phyloP scores from a whole-genome alignment of 1,284 basidiomycete genomes.

The Coniferiporia sulphurascens region DNA sequence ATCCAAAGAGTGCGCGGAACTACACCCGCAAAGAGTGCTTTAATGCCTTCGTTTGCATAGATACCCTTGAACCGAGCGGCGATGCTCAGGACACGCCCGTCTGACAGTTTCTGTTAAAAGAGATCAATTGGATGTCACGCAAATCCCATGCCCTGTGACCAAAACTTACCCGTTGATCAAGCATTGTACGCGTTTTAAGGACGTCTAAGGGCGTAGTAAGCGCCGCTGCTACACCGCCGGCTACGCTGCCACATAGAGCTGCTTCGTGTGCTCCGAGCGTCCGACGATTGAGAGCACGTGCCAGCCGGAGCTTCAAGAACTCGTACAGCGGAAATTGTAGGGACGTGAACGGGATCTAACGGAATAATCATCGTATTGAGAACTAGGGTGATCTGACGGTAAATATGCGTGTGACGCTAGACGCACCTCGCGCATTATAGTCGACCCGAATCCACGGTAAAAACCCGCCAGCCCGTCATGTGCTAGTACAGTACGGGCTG shows the following conservation, averaged over 20 bases:
- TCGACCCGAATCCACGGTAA: constrained; percentile 77
- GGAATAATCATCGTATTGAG: constrained; percentile 9
- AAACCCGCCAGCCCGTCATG: constrained; percentile 66
- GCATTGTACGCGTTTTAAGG: constrained; percentile 96
- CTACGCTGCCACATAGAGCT: constrained; percentile 86
- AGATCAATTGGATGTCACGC: not conserved
- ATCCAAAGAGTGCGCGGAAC: constrained; percentile 95
- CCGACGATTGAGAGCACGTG: constrained; percentile 45
- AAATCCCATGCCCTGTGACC: constrained; percentile 8
- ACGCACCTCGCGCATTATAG: constrained; percentile 71
- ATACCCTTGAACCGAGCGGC: constrained; percentile 58
- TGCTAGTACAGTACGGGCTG: constrained; percentile 45
- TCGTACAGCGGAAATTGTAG: constrained; percentile 98
- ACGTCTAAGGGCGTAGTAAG: constrained; percentile 95
- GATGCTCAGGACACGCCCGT: constrained; percentile 51
- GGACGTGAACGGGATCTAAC: constrained; percentile 93
- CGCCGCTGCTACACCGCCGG: constrained; percentile 87
- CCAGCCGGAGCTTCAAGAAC: constrained; percentile 68
- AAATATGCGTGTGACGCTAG: not conserved
- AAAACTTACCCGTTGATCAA: constrained; percentile 69
- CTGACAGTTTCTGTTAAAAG: constrained; percentile 41
- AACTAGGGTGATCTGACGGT: not conserved
- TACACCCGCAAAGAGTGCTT: constrained; percentile 82
- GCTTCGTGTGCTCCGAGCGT: constrained; percentile 79
- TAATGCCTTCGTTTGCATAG: constrained; percentile 66